Base-by-base conservation (phyloP, 768 basidiomycete genomes). In the Termitomyces sp. region DNA sequence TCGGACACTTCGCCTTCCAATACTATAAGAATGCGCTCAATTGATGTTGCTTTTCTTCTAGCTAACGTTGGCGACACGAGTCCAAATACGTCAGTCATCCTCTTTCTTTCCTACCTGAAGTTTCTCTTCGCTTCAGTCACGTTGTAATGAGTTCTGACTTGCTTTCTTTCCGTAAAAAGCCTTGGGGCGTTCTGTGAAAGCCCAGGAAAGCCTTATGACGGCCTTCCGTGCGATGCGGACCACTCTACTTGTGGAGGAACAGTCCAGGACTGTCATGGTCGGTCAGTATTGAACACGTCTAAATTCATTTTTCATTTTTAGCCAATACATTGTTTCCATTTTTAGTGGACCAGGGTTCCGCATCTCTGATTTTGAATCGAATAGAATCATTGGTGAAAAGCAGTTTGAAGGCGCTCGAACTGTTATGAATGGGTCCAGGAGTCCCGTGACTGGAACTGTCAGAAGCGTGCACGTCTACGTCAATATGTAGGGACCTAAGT, bases 41-140 rank as follows among this genome's bases (percentile, higher is more conserved):
- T 52, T 63, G 50, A 55, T 52, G 36, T 16, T 45, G 3, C 7
- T 48, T n/a, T 36, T 60, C 26, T 39, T 63, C 13, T 64, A 89
- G 87, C 88, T n/a, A 90, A 90, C 60, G 88, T 91, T 43, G 88
- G 90, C 3, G 88, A 90, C 65, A 88, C 87, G 30, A 88, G 80
- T 60, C 89, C 89, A 13, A 91, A 93, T 68, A 90, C 87, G 87
- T 89, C 57, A 67, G 86, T 76, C 45, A 30, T 53, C 45, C 37
- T 51, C 32, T 46, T 43, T 47, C n/a, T 48, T 59, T 54, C 47
- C 59, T 56, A 58, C 20, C 8, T 18, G 1, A 30, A 9, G 24
- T n/a, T 53, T 37, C 39, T 30, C 33, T 32, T 47, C 55, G 45
- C 33, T 56, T 39, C 18, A n/a, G 42, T 57, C 51, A 43, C 30